These are phyloP conservation scores for Hymenotorrendiella dingleyae DNA, from an alignment of 2,329 filamentous ascomycete genomes.

Conservation along the genomic window DNA sequence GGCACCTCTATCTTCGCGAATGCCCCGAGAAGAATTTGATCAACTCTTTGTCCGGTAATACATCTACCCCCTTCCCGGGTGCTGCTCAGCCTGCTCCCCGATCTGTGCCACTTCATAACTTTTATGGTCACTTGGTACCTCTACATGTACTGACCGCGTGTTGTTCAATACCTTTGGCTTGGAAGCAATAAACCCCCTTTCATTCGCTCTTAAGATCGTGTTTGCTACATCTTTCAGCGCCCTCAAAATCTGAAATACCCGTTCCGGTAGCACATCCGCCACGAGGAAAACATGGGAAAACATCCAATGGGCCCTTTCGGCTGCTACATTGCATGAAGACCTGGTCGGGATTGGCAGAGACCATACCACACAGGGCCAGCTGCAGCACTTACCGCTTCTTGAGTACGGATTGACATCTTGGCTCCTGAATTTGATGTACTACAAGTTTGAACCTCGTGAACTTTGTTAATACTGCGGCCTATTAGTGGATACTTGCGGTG, in stretches of 20 bases:
- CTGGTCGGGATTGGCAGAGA: not conserved
- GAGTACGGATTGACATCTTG: too few relatives aligned
- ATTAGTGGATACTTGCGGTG: not conserved
- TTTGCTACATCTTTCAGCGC: not conserved
- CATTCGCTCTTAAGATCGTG: conserved; percentile 1
- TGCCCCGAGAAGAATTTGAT: too few relatives aligned
- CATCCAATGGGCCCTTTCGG: not conserved
- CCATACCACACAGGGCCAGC: not conserved
- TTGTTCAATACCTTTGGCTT: not conserved
- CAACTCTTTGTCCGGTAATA: too few relatives aligned
- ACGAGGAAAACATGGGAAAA: not conserved
- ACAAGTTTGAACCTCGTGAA: not conserved
- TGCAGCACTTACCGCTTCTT: not conserved
- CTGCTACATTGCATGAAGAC: not conserved
- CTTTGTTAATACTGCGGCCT: not conserved
- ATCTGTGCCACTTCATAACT: too few relatives aligned
- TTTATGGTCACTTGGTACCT: not conserved
- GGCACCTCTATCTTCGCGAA: too few relatives aligned
- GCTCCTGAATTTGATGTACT: not conserved
- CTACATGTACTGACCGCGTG: not conserved
- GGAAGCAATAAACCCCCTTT: not conserved
- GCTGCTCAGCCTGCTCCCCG: too few relatives aligned
- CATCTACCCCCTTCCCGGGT: too few relatives aligned
- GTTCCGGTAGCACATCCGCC: not conserved
- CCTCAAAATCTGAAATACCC: not conserved